Evolutionary conservation across 148 eudicot genomes (phyloP).

Genomic region (Chenopodium formosanum): DNA sequence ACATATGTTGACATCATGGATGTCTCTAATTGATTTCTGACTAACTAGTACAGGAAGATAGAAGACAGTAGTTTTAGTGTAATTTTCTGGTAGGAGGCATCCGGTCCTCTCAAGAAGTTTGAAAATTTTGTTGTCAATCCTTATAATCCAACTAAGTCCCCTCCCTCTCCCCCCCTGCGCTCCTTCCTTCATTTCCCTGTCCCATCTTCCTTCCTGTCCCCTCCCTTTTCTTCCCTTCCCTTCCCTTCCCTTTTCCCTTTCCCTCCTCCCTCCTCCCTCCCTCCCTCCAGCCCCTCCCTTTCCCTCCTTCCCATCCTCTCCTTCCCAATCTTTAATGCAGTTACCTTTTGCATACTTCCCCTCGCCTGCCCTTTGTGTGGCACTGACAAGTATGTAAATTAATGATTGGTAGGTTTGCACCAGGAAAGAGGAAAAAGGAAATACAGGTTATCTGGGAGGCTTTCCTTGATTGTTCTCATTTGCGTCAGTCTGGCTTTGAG

Average conservation of each 20-base stretch:
- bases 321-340: constrained; percentile 17
- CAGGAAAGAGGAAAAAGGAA: constrained; percentile 33
- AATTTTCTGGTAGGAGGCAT: neutral
- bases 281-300: neutral
- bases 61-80: neutral
- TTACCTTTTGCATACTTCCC: constrained; percentile 10
- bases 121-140: neutral
- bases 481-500: constrained; percentile 32
- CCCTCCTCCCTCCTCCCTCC: neutral
- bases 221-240: neutral
- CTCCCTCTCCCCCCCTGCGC: constrained; percentile 10
- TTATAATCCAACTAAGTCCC: constrained; percentile 7
- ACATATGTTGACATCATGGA: constrained; percentile 1
- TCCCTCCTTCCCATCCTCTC: constrained; percentile 14
- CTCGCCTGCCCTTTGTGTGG: constrained; percentile 17
- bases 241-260: neutral
- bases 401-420: constrained; percentile 41
- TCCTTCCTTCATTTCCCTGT: neutral
- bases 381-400: constrained; percentile 31
- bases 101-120: constrained; percentile 12
- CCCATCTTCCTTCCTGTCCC: neutral
- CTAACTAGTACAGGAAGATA: neutral
- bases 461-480: constrained; percentile 30
- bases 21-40: constrained; percentile 4
- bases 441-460: constrained; percentile 28